phyloP scores from a whole-genome alignment of 306 rosid genomes.

The Pueraria montana region DNA sequence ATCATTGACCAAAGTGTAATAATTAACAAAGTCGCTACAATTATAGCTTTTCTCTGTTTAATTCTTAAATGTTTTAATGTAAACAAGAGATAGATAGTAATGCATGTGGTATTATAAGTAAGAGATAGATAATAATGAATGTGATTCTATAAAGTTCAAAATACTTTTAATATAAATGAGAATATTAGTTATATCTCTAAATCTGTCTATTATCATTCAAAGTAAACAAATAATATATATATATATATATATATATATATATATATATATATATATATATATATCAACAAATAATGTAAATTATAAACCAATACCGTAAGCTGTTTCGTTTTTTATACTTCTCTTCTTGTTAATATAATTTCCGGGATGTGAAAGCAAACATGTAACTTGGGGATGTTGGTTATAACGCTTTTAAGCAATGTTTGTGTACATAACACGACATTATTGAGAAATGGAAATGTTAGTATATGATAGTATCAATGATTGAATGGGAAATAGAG shows the following conservation, averaged over 20 bases:
- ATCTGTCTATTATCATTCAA: not conserved
- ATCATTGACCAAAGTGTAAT: not conserved
- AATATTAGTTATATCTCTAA: not conserved
- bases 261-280: no score
- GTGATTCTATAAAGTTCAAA: not conserved
- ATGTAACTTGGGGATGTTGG: conserved; percentile 37
- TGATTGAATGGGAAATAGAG: conserved; percentile 24
- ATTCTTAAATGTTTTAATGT: not conserved
- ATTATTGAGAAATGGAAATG: conserved; percentile 34
- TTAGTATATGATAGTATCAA: conserved; percentile 18
- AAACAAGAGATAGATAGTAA: not conserved
- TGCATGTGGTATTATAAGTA: not conserved
- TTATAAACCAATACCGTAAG: not conserved
- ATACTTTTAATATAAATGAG: not conserved
- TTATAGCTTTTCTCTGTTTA: not conserved
- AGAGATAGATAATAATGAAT: not conserved
- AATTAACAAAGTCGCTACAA: not conserved
- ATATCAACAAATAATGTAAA: not conserved
- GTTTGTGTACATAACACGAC: conserved; percentile 46
- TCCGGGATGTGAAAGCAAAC: conserved; percentile 9
- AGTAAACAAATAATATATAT: not conserved
- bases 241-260: no score
- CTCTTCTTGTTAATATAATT: conserved; percentile 1
- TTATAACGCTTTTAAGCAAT: conserved; percentile 49
- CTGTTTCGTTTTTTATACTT: conserved; percentile 5